Evolutionary conservation across 2,329 filamentous ascomycete genomes (phyloP).

Genomic region (Microdochium nivale): DNA sequence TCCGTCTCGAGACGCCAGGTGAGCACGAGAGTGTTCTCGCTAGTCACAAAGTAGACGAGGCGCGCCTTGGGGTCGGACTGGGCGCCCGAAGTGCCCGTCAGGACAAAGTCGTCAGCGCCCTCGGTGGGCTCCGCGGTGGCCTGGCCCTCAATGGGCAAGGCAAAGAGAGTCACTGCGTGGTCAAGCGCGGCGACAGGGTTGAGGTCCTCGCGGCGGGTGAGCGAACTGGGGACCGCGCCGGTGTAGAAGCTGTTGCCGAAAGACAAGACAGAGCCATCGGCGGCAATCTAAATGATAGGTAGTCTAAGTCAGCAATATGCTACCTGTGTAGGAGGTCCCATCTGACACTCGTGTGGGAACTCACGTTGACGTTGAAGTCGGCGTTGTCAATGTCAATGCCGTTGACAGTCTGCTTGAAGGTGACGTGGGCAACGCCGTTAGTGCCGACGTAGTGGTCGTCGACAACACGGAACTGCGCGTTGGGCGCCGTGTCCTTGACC

Average conservation of each 20-base stretch:
- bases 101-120: slow-evolving; percentile 28
- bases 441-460: slow-evolving; percentile 43
- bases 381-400: slow-evolving; percentile 52
- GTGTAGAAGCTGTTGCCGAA: slow-evolving; percentile 41
- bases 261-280: slow-evolving; percentile 47
- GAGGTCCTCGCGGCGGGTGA: slow-evolving; percentile 30
- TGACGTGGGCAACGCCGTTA: slow-evolving; percentile 47
- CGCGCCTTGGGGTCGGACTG: slow-evolving; percentile 43
- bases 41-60: slow-evolving; percentile 44
- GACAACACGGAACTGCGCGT: slow-evolving; percentile 38
- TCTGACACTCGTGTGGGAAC: slow-evolving; percentile 13
- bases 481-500: slow-evolving; percentile 27
- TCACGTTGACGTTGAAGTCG: slow-evolving; percentile 52
- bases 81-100: slow-evolving; percentile 39
- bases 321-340: not conserved
- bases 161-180: slow-evolving; percentile 26
- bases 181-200: slow-evolving; percentile 34
- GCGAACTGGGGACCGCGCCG: slow-evolving; percentile 30
- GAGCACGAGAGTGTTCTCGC: slow-evolving; percentile 36
- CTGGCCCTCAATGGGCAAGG: slow-evolving; percentile 27
- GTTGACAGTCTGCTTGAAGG: slow-evolving; percentile 50
- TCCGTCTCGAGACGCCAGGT: slow-evolving; percentile 53
- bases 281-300: slow-evolving; percentile 27
- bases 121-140: slow-evolving; percentile 28
- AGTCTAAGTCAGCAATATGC: not conserved